Base-by-base conservation (phyloP, 805 yeast genomes). In the Brettanomyces sp. region DNA sequence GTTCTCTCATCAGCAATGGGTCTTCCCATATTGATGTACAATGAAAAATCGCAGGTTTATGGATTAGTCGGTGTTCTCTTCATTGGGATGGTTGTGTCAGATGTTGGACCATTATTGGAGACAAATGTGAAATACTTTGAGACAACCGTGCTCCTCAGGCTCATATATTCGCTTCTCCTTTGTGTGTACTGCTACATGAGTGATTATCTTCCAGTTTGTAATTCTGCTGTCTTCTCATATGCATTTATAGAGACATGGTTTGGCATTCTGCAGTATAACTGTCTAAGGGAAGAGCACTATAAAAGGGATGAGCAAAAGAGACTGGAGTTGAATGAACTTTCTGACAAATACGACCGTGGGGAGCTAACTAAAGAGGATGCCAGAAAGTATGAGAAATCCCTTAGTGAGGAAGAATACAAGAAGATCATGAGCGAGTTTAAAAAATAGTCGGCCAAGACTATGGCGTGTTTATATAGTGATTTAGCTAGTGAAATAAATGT, bases 211-310 rank as follows among this genome's bases (percentile, higher is more conserved):
- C 59, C 64, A 23, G 47, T 82, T n/a, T 77, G 82, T 56, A 82
- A 82, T 62, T 80, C 78, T 56, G 64, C 78, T 41, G 75, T 81
- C 3, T 81, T 84, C 51, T 65, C 73, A 4, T 81, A 73, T 56
- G 60, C 77, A 30, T 81, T 83, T 50, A 55, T 76, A 50, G 93
- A 84, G 59, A 72, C 82, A 32, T 84, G 90, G 88, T 67, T 79
- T 55, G 78, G 80, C 54, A 77, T 81, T 47, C 64, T 83, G 51
- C 70, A 81, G 33, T 82, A 71, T 60, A 76, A 73, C 56, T 71
- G 81, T 39, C 65, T 84, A 48, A 74, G 79, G 55, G 89, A 83
- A 49, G 91, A 83, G 55, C 77, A 72, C 55, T 69, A 70, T 48
- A 67, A 68, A 47, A 68, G 74, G 48, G 65, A 71, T 45, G 75